Conservation (phyloP, 331 rosid species). For the Ulmus americana region DNA sequence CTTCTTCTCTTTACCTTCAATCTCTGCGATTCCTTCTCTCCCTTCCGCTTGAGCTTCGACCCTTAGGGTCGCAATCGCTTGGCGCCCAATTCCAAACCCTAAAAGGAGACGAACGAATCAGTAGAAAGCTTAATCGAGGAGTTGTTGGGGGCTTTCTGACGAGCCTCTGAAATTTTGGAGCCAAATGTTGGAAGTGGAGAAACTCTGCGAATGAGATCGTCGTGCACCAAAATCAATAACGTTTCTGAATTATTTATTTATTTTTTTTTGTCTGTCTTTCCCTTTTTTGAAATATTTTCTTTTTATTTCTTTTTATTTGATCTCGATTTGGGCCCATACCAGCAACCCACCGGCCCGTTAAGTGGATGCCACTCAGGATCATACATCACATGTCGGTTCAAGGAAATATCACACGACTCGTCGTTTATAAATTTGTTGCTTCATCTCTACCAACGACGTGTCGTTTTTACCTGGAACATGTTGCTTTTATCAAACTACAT, state of each 20-base stretch:
- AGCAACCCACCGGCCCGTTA: too few species aligned
- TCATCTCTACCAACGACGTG: too few species aligned
- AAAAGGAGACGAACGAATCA: neutral
- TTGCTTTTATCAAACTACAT: too few species aligned
- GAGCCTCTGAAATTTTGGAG: neutral
- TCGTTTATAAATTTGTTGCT: too few species aligned
- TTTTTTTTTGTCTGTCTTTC: neutral
- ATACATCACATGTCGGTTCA: too few species aligned
- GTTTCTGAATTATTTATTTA: neutral
- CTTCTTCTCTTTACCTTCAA: neutral
- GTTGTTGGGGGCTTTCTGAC: neutral
- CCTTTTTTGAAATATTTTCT: neutral
- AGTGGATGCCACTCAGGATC: too few species aligned
- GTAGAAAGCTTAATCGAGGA: neutral
- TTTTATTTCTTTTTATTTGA: too few species aligned
- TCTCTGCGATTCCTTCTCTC: neutral
- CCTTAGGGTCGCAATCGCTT: constrained; percentile 20
- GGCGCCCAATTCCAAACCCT: constrained; percentile 16
- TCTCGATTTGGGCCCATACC: too few species aligned
- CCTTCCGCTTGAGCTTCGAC: constrained; percentile 15
- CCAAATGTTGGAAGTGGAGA: neutral
- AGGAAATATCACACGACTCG: too few species aligned
- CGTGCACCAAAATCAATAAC: neutral
- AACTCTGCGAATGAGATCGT: neutral
- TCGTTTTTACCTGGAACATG: too few species aligned